Evolutionary conservation across 2,329 filamentous ascomycete genomes (phyloP), one percentile per base, ranked within the genome.

Genomic region (Cryphonectria japonica): DNA sequence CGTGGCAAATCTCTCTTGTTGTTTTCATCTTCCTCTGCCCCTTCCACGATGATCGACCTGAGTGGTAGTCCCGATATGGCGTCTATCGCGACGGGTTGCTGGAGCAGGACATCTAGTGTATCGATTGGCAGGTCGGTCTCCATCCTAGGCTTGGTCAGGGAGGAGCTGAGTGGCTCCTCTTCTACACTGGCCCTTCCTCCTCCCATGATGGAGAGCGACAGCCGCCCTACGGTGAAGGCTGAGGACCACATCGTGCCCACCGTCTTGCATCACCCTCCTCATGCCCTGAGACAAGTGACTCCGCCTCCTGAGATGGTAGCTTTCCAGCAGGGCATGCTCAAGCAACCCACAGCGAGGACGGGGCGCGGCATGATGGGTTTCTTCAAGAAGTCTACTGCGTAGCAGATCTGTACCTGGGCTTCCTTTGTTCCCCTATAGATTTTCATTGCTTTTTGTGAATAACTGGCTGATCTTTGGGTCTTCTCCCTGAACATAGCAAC

Each of bases 401-500:
- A 60, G 70, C 65, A 67, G 60, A 61, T 63, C 7, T n/a, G 7
- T 32, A 22, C 22, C 59, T 16, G 11, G 13, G 9, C 7, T 29
- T 11, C 5, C 11, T 29, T n/a, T 13, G 1, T 67, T 19, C 7
- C 22, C 46, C 22, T 8, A 9, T n/a, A 11, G 9, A n/a, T 19
- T 3, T 50, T 43, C 4, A 50, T 37, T 29, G 26, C 43, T 11
- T 16, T 37, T 43, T 26, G 34, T 43, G 39, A 43, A 41, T 65
- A 19, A 46, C 39, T 66, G 69, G 74, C 78, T 77, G 75, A 77
- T 67, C 61, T 46, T 67, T 66, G 13, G 70, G 26, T 37, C 60
- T 37, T 34, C 73, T 63, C 68, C 70, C 68, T 65, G 68, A 67
- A 62, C 73, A 59, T 75, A 89, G 87, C 87, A 89, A 87, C 83